Evolutionary conservation across 805 yeast species (phyloP).

Genomic region (Lachancea lanzarotensis): DNA sequence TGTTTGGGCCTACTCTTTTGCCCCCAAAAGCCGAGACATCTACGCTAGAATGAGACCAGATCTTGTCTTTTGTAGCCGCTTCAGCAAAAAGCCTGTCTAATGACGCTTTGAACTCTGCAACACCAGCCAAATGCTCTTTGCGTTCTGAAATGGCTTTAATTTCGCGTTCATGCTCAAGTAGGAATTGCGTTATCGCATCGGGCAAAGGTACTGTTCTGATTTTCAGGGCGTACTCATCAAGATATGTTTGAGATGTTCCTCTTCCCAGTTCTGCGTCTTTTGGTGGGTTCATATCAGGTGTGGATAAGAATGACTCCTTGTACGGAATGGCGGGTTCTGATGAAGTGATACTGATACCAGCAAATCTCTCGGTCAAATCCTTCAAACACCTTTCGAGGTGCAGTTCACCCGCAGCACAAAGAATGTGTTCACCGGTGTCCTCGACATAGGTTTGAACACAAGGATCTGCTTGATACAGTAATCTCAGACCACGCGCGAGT

Average conservation of each 20-base stretch:
- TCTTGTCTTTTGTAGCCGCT: constrained; percentile 21
- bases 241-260: constrained; percentile 43
- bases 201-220: constrained; percentile 52
- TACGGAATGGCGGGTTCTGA: constrained; percentile 95
- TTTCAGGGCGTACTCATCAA: constrained; percentile 44
- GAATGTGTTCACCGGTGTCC: constrained; percentile 87
- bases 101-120: constrained; percentile 28
- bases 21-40: constrained; percentile 69
- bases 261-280: constrained; percentile 41
- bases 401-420: constrained; percentile 94
- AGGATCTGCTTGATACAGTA: constrained; percentile 86
- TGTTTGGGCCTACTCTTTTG: constrained; percentile 65
- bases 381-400: constrained; percentile 92
- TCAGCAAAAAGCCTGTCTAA: constrained; percentile 30
- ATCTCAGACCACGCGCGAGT: constrained; percentile 69
- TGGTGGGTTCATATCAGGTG: constrained; percentile 46
- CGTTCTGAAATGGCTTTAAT: constrained; percentile 35
- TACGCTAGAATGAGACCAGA: constrained; percentile 29
- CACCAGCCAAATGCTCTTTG: constrained; percentile 21
- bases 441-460: constrained; percentile 82
- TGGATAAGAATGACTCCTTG: constrained; percentile 66
- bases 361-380: constrained; percentile 85
- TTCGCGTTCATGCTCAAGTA: constrained; percentile 41
- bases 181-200: constrained; percentile 39
- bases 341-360: constrained; percentile 76